Percentiles rank a stretch among this genome's conserved stretches.
Evolutionary conservation across 73 alveolate genomes (phyloP).

Genomic region (Paramecium primaurelia): DNA sequence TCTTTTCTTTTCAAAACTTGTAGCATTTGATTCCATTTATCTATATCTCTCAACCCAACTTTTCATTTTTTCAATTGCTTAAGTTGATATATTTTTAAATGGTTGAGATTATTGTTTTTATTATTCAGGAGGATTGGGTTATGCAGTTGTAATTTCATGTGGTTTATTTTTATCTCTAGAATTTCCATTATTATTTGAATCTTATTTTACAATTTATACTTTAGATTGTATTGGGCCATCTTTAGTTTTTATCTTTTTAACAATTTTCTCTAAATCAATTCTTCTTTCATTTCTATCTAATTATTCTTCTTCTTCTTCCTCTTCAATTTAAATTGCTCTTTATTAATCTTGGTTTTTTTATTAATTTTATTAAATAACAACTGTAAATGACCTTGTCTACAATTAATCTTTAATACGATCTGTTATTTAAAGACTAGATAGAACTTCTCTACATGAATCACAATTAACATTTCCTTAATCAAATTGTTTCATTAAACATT

Average conservation of each 20-base stretch:
- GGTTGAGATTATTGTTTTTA: neutral
- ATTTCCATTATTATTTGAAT: neutral
- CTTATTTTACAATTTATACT: neutral
- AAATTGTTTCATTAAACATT: neutral
- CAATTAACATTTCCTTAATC: neutral
- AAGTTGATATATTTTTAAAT: neutral
- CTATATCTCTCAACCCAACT: neutral
- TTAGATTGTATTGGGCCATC: neutral
- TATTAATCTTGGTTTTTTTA: neutral
- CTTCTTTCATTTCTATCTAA: neutral
- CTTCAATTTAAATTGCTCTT: neutral
- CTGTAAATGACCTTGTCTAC: neutral
- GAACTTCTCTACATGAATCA: neutral
- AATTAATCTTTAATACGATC: neutral
- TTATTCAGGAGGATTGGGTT: neutral
- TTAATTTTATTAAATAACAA: neutral
- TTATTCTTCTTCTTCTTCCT: slow-evolving; percentile 5
- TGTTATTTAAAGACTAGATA: neutral
- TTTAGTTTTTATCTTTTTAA: neutral
- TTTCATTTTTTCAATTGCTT: neutral
- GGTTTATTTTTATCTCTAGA: neutral
- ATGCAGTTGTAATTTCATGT: neutral
- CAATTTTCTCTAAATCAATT: neutral
- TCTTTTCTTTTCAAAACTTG: slow-evolving; percentile 35
- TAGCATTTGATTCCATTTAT: neutral